Evolutionary conservation across 73 alveolate species (phyloP), one percentile per base, ranked within the genome.

Genomic region (Stentor roeselii): DNA sequence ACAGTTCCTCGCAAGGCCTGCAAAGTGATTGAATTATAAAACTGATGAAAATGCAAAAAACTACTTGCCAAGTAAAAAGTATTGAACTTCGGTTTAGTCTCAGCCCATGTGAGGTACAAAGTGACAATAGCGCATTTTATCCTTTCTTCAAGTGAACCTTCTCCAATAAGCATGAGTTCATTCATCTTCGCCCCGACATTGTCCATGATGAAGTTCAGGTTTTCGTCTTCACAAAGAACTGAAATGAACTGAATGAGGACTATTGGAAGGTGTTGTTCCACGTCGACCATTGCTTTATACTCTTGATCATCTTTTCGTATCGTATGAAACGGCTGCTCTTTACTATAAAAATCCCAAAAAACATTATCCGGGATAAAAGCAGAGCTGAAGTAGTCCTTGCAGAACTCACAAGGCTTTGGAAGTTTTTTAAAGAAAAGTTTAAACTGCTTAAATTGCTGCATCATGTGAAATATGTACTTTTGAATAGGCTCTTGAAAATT

Each of bases 321-420:
- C n/a, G n/a, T n/a, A n/a, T n/a, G n/a, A n/a, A n/a, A n/a, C n/a
- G n/a, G n/a, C n/a, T n/a, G n/a, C n/a, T n/a, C n/a, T 15, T n/a
- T 27, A 21, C 41, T 21, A 67, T 67, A 67, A 34, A 21, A 34
- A 2, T 32, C 41, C 37, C 80, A 67, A 2, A 67, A 67, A 32
- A 40, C 34, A 2, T 67, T 40, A 27, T 67, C 80, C 11, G 80
- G 80, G 80, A 21, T 27, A 67, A 67, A 67, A 27, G 80, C 42
- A 30, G 80, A 40, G 34, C 80, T 40, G 42, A 27, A 67, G 41
- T 27, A 67, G 34, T 67, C 80, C 2, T 67, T n/a, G 80, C 80
- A 67, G 80, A 21, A 67, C 37, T 21, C 42, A 2, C 80, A 67
- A 0, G 80, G 80, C 21, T 21, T 21, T 15, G 80, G 80, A 21